phyloP scores from a whole-genome alignment of 108 stramenopile species.

The Cylindrotheca closterium region DNA sequence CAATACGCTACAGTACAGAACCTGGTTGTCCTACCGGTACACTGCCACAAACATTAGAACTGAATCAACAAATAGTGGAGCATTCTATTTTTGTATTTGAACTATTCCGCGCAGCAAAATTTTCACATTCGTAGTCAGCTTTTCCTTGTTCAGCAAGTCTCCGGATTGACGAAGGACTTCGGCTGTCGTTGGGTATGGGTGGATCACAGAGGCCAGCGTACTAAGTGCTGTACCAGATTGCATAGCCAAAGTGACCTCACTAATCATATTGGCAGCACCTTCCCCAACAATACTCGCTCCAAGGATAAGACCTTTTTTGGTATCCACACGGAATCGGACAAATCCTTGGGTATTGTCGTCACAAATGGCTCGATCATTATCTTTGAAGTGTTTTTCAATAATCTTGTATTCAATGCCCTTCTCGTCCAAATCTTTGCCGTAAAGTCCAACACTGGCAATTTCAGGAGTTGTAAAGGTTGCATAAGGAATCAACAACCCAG shows the following conservation, averaged over 20 bases:
- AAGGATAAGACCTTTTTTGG: constrained; percentile 72
- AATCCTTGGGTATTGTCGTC: constrained; percentile 79
- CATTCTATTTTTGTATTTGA: constrained; percentile 48
- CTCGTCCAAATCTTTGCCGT: constrained; percentile 67
- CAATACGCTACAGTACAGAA: too few species aligned
- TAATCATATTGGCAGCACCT: constrained; percentile 87
- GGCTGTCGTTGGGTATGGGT: constrained; percentile 86
- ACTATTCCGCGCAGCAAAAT: constrained; percentile 48
- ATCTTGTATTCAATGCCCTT: constrained; percentile 64
- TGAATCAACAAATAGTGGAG: too few species aligned
- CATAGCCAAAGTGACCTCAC: constrained; percentile 86
- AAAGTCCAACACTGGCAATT: constrained; percentile 87
- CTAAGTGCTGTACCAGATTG: constrained; percentile 64
- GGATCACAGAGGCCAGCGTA: constrained; percentile 75
- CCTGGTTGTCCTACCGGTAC: too few species aligned
- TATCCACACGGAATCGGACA: constrained; percentile 75
- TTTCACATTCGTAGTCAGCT: constrained; percentile 49
- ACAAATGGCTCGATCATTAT: constrained; percentile 83
- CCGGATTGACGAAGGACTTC: constrained; percentile 67
- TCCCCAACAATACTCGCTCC: constrained; percentile 85
- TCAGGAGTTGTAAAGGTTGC: constrained; percentile 89
- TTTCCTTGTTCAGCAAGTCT: constrained; percentile 58
- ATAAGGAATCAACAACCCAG: constrained; percentile 79
- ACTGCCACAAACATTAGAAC: too few species aligned
- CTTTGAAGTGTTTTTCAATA: constrained; percentile 61